Evolutionary conservation across 208 protist species (phyloP).

Genomic region (Trypanosoma conorhini): DNA sequence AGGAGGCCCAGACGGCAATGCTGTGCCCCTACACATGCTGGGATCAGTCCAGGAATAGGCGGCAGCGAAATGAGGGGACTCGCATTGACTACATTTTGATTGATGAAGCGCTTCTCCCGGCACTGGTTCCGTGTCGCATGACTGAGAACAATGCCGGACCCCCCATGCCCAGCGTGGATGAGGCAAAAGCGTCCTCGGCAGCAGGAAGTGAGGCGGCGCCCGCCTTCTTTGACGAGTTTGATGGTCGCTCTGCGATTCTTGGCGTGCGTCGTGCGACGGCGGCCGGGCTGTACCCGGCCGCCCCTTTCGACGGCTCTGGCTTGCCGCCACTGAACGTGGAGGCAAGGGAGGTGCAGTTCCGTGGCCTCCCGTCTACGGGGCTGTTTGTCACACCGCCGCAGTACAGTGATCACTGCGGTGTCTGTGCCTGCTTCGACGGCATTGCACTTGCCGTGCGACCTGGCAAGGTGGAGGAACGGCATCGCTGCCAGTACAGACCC

Average conservation of each 20-base stretch:
- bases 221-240: constrained; percentile 62
- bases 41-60: constrained; percentile 89
- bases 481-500: constrained; percentile 62
- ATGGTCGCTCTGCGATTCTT: constrained; percentile 35
- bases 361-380: constrained; percentile 72
- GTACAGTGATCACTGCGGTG: constrained; percentile 90
- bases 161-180: not conserved
- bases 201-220: not conserved
- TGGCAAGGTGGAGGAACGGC: constrained; percentile 48
- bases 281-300: constrained; percentile 56
- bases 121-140: constrained; percentile 41
- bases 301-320: constrained; percentile 72
- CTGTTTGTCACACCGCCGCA: constrained; percentile 89
- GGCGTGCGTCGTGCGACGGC: constrained; percentile 60
- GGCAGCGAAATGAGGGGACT: constrained; percentile 83
- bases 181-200: not conserved
- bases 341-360: constrained; percentile 46
- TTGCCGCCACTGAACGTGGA: constrained; percentile 48
- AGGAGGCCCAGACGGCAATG: constrained; percentile 37
- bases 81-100: constrained; percentile 92
- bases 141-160: constrained; percentile 69
- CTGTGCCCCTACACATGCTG: constrained; percentile 89
- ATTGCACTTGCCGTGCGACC: constrained; percentile 33
- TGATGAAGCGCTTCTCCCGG: constrained; percentile 47
- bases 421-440: constrained; percentile 51